Percentiles rank a stretch among this genome's conserved stretches.
Evolutionary conservation across 2,329 filamentous ascomycete species (phyloP).

Genomic region (Talaromyces sp.): DNA sequence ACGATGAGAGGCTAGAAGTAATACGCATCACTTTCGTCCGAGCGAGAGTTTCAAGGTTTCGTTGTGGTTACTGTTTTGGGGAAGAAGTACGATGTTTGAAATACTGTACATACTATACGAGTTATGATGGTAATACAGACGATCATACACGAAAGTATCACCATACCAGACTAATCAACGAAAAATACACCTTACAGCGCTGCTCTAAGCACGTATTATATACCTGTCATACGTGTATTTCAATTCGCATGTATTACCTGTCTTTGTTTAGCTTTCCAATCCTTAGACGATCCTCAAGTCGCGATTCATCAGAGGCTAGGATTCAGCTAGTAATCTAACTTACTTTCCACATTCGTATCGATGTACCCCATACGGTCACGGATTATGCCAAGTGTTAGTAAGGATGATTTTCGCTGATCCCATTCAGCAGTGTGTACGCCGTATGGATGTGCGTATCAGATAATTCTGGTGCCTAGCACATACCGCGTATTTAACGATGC

Average conservation of each 20-base stretch:
- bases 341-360: not conserved
- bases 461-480: slow-evolving; percentile 3
- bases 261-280: not conserved
- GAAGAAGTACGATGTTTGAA: not conserved
- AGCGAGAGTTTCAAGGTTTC: not conserved
- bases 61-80: not conserved
- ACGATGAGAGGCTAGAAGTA: not conserved
- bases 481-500: not conserved
- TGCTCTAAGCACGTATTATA: not conserved
- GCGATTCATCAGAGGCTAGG: too few species aligned
- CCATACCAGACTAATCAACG: not conserved
- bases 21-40: not conserved
- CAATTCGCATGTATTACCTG: not conserved
- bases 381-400: not conserved
- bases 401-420: not conserved
- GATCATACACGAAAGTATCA: not conserved
- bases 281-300: not conserved
- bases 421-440: not conserved
- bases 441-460: not conserved
- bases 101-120: not conserved
- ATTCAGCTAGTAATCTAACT: not conserved
- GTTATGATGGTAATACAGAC: not conserved
- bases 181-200: not conserved
- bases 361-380: not conserved
- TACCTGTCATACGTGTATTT: not conserved